Evolutionary conservation across 257 asterid genomes (phyloP).

Genomic region (Primulina tabacum): DNA sequence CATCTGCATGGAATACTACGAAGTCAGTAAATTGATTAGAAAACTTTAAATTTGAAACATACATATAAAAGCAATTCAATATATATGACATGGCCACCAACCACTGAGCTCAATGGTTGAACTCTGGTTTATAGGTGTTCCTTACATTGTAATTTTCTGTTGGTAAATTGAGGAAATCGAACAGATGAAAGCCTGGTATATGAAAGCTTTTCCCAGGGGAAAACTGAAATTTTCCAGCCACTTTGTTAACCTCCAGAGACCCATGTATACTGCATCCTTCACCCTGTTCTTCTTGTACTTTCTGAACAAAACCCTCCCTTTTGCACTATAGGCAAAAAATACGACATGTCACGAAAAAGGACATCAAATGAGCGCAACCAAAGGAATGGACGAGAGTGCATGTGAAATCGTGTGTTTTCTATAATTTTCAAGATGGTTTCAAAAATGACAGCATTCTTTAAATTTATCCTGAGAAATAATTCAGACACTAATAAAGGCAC

Average conservation of each 20-base stretch:
- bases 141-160: slow-evolving; percentile 74
- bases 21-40: slow-evolving; percentile 6
- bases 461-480: not conserved
- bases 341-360: slow-evolving; percentile 24
- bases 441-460: not conserved
- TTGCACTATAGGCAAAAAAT: slow-evolving; percentile 53
- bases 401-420: not conserved
- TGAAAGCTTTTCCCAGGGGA: slow-evolving; percentile 84
- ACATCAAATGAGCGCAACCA: slow-evolving; percentile 19
- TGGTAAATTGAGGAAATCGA: slow-evolving; percentile 64
- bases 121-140: not conserved
- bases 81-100: not conserved
- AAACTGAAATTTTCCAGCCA: slow-evolving; percentile 96
- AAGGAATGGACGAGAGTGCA: not conserved
- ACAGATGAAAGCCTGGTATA: slow-evolving; percentile 49
- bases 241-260: slow-evolving; percentile 89
- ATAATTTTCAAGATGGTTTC: slow-evolving; percentile 13
- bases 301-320: slow-evolving; percentile 89
- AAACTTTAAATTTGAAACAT: slow-evolving; percentile 2
- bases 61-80: not conserved
- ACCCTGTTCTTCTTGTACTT: slow-evolving; percentile 85
- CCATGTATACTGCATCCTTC: slow-evolving; percentile 99
- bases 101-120: not conserved
- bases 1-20: slow-evolving; percentile 56
- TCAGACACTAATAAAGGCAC: slow-evolving; percentile 4